Evolutionary conservation across 345 rosid genomes (phyloP), one percentile per base, ranked within the genome.

Genomic region (Brassica nigra): DNA sequence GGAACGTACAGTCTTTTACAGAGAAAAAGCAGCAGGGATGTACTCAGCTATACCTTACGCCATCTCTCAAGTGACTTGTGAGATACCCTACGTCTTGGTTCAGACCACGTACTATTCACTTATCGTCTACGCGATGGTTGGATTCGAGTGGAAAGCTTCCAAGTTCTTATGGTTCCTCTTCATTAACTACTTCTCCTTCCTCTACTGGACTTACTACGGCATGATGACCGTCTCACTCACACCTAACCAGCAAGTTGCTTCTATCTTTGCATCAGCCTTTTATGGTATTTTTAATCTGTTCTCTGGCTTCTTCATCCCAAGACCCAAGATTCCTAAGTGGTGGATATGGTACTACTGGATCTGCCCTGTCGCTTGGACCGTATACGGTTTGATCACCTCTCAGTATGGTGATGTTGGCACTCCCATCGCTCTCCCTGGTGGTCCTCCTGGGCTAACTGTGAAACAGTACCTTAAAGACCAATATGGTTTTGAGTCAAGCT

Each of bases 281-380:
- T 94, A 90, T 14, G 68, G 88, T 3, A 84, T 92, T 58, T 94
- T 94, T 76, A 91, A 88, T 61, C 89, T 94, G 47, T 94, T 92
- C 89, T 91, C 92, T 0, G 97, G 98, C 12, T 94, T 94, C 86
- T 90, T 90, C 75, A 88, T 94, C 61, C 93, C 92, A 7, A 89
- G 92, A 87, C 96, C 98, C 5, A 92, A 65, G 73, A 92, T 92
- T 31, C 98, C 94, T 0, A 88, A 85, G 77, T 92, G 94, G 96
- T 94, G 98, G 94, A 66, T 89, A 0, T 94, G 98, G 97, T 94
- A 89, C 80, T 94, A 90, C 74, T 94, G 94, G 96, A 87, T 94
- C 2, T 92, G 90, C 86, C 98, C 86, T 0, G 81, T 88, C 14
- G 97, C 97, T 16, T 92, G 98, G 98, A 90, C 90, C 0, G 87